Evolutionary conservation across 495 filamentous ascomycete species (phyloP), one percentile per base, ranked within the genome.

Genomic region (Xylaria venustula): DNA sequence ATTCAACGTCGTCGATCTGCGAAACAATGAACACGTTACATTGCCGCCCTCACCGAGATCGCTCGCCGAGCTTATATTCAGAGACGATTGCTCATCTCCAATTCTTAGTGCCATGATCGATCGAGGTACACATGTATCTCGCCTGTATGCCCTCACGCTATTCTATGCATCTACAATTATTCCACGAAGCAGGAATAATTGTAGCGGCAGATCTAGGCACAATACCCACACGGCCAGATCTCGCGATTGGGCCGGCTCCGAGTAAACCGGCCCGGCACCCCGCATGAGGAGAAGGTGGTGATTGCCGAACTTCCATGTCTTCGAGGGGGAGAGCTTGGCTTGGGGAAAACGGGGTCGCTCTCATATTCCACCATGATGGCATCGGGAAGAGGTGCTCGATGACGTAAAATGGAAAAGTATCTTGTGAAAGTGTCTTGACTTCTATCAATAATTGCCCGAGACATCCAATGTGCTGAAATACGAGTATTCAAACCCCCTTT

Each of bases 151-250:
- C 30, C 4, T 41, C 20, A n/a, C 9, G 19, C 49, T 25, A 37
- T 52, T 7, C 30, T 25, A 52, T 37, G 49, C 20, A 25, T 3
- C 32, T 23, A 37, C 49, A 52, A 37, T 52, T 34, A 22, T 52
- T 52, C 49, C 49, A 52, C 49, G 49, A 52, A 52, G 49, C 49
- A 52, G 32, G 37, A 8, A 9, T 19, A 17, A 40, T 52, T 23
- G 5, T 5, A 52, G 11, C 1, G 2, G 14, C 30, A 15, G 30
- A 25, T 25, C 37, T 37, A 52, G 30, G 30, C 49, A 52, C 25
- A 22, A 36, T 34, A 36, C 11, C 48, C 48, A 51, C 48, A 51
- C 12, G 7, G 17, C 8, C 28, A 3, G 48, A 9, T 19, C 28
- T 22, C 7, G 48, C 48, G 48, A 51, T 51, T 51, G 48, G 48